Evolutionary conservation across 495 filamentous ascomycete genomes (phyloP).

Genomic region (Xylaria cubensis): DNA sequence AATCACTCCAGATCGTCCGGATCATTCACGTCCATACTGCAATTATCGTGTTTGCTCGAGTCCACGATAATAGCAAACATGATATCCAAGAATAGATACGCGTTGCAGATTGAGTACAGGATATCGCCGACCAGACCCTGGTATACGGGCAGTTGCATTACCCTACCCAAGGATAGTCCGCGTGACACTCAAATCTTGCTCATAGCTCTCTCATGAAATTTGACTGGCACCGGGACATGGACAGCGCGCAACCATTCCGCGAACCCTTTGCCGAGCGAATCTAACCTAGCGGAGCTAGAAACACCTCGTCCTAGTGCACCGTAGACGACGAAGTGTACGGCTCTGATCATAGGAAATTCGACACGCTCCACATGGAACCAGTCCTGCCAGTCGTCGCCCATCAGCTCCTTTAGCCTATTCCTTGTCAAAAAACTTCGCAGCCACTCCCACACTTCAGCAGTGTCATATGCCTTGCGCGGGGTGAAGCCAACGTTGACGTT

Average conservation of each 20-base stretch:
- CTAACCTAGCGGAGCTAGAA: conserved; percentile 54
- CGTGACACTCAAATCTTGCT: too few relatives aligned
- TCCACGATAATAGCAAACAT: too few relatives aligned
- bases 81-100: too few relatives aligned
- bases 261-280: conserved; percentile 64
- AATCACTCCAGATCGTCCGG: too few relatives aligned
- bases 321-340: conserved; percentile 63
- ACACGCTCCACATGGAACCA: conserved; percentile 55
- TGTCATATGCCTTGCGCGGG: conserved; percentile 24
- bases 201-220: conserved; percentile 37
- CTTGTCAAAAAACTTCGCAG: conserved; percentile 54
- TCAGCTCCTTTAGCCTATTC: conserved; percentile 44
- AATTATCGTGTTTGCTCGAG: too few relatives aligned
- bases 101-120: too few relatives aligned
- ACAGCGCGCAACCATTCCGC: conserved; percentile 59
- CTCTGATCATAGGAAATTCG: conserved; percentile 50
- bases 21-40: too few relatives aligned
- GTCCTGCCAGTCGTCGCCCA: conserved; percentile 48
- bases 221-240: conserved; percentile 56
- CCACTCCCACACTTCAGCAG: conserved; percentile 55
- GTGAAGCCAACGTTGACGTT: conserved; percentile 61
- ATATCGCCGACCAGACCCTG: too few relatives aligned
- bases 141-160: too few relatives aligned
- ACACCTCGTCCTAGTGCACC: conserved; percentile 63
- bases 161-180: too few relatives aligned